A percentile compares a stretch with the other conserved stretches of the same genome.
These are phyloP conservation scores for Clonostachys sp. DNA, from an alignment of 2,329 filamentous ascomycete species.

Conservation along the genomic window DNA sequence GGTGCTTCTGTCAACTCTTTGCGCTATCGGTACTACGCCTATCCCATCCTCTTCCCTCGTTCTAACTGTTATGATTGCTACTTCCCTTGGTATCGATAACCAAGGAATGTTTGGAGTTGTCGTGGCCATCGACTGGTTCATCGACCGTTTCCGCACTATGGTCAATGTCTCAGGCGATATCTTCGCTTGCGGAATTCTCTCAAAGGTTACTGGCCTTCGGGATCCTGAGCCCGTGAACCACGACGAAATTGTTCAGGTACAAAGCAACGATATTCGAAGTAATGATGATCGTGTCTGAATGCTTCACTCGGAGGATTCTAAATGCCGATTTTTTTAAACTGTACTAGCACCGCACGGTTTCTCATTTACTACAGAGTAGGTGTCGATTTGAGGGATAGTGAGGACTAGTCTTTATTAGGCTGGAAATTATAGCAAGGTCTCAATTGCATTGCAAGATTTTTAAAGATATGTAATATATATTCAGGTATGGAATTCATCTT, in stretches of 20 bases:
- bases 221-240: slow-evolving; percentile 7
- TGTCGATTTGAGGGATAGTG: too few species aligned
- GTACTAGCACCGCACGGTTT: too few species aligned
- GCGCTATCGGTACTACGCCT: slow-evolving; percentile 48
- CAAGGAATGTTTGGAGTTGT: slow-evolving; percentile 48
- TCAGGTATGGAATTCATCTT: too few species aligned
- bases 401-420: too few species aligned
- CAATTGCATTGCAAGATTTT: too few species aligned
- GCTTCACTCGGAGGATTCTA: too few species aligned
- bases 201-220: slow-evolving; percentile 15
- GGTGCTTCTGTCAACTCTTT: slow-evolving; percentile 40
- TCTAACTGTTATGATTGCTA: slow-evolving; percentile 45
- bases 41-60: slow-evolving; percentile 48
- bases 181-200: slow-evolving; percentile 20
- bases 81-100: slow-evolving; percentile 34
- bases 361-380: too few species aligned
- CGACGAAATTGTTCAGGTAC: not conserved
- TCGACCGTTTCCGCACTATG: slow-evolving; percentile 49
- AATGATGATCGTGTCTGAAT: too few species aligned
- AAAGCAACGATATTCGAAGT: not conserved
- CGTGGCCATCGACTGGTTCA: slow-evolving; percentile 49
- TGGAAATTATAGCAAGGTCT: too few species aligned
- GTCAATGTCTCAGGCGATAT: slow-evolving; percentile 47
- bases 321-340: too few species aligned
- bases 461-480: too few species aligned